Percentiles rank a stretch among this genome's conserved stretches.
phyloP scores from a whole-genome alignment of 768 basidiomycete genomes.

The Strobilomyces dryophilus region DNA sequence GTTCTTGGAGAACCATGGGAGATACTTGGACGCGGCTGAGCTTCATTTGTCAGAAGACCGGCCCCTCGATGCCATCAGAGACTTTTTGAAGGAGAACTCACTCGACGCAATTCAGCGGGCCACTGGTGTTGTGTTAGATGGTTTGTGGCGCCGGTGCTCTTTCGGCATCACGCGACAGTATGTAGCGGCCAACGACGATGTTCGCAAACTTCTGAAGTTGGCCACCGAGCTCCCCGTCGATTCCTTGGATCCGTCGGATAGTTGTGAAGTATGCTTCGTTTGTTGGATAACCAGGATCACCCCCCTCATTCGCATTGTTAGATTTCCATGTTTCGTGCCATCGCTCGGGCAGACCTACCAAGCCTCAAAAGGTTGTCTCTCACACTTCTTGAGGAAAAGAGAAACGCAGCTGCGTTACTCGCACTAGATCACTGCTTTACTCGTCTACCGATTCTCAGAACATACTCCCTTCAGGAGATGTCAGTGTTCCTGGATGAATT shows the following conservation, averaged over 20 bases:
- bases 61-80: conserved; percentile 41
- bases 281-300: not conserved
- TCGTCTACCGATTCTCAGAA: conserved; percentile 14
- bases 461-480: conserved; percentile 18
- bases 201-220: conserved; percentile 25
- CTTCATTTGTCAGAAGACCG: conserved; percentile 48
- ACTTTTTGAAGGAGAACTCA: conserved; percentile 37
- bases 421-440: conserved; percentile 8
- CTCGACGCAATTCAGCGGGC: conserved; percentile 32
- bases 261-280: conserved; percentile 11
- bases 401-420: conserved; percentile 4
- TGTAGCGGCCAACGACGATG: not conserved
- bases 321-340: conserved; percentile 34
- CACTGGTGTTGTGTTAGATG: conserved; percentile 36
- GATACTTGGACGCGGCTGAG: conserved; percentile 47
- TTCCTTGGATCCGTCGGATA: conserved; percentile 1
- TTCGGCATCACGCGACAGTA: conserved; percentile 30
- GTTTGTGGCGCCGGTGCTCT: conserved; percentile 43
- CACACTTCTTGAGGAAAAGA: conserved; percentile 20
- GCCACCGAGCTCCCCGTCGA: conserved; percentile 12
- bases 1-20: conserved; percentile 40
- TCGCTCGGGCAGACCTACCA: conserved; percentile 18
- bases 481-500: conserved; percentile 4
- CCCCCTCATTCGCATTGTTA: not conserved
- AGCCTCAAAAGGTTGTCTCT: conserved; percentile 32